A percentile compares a stretch with the other conserved stretches of the same genome.
These are phyloP conservation scores for Knufia petricola DNA, from an alignment of 2,329 filamentous ascomycete species.

Conservation along the genomic window DNA sequence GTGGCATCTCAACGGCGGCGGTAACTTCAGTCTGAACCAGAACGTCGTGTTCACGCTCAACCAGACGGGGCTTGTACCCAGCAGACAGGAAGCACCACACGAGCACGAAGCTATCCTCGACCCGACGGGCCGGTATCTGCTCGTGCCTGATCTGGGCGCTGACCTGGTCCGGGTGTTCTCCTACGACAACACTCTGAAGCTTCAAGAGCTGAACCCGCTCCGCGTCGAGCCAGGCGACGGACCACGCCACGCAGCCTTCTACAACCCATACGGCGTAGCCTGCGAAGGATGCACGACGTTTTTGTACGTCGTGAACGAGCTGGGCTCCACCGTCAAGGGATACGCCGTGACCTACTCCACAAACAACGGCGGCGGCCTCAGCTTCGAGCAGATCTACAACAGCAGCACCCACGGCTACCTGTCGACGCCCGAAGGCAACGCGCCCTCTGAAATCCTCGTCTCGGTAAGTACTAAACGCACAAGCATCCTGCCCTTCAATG, in stretches of 20 bases:
- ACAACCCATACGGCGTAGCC: constrained; percentile 28
- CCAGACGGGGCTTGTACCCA: constrained; percentile 34
- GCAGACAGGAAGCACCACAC: constrained; percentile 47
- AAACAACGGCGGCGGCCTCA: constrained; percentile 4
- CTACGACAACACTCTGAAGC: constrained; percentile 39
- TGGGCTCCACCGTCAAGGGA: constrained; percentile 17
- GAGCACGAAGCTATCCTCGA: constrained; percentile 45
- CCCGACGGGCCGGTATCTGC: constrained; percentile 40
- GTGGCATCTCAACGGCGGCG: not conserved
- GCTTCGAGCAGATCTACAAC: constrained; percentile 5
- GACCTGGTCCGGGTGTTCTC: constrained; percentile 47
- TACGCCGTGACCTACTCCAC: constrained; percentile 24
- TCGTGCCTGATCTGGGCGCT: constrained; percentile 46
- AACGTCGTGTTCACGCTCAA: constrained; percentile 15
- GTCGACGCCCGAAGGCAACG: not conserved
- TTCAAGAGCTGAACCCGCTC: constrained; percentile 39
- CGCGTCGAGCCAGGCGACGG: constrained; percentile 40
- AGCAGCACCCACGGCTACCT: constrained; percentile 1
- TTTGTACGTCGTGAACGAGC: constrained; percentile 25
- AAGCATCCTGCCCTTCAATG: not conserved
- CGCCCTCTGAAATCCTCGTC: not conserved
- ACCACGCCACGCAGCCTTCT: constrained; percentile 46
- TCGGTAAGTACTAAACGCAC: not conserved
- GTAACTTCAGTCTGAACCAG: constrained; percentile 6
- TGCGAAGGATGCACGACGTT: constrained; percentile 14